Evolutionary conservation across 2,329 filamentous ascomycete species (phyloP).

Genomic region (Clonostachys rhizophaga): DNA sequence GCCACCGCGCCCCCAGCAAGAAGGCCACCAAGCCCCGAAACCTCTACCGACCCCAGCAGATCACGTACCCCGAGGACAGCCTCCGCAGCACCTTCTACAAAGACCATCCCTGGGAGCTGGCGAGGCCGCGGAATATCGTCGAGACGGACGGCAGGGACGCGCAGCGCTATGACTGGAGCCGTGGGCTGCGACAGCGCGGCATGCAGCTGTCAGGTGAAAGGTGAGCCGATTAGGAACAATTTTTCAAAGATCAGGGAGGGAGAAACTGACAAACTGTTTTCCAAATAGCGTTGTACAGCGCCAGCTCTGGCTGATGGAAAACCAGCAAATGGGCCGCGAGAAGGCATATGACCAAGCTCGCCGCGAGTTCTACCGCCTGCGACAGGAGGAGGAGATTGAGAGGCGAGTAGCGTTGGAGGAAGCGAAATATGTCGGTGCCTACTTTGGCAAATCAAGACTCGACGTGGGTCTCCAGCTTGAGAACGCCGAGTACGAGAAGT

Average conservation of each 20-base stretch:
- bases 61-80: conserved; percentile 78
- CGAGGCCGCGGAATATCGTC: conserved; percentile 77
- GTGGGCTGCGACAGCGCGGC: conserved; percentile 65
- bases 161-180: conserved; percentile 74
- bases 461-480: conserved; percentile 82
- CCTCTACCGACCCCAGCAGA: conserved; percentile 73
- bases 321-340: conserved; percentile 52
- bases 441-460: conserved; percentile 74
- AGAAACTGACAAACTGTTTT: not conserved
- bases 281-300: conserved; percentile 78
- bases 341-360: conserved; percentile 83
- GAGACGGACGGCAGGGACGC: conserved; percentile 83
- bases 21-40: conserved; percentile 54
- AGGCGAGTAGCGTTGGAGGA: conserved; percentile 82
- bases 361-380: conserved; percentile 83
- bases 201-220: conserved; percentile 80
- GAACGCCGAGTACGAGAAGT: conserved; percentile 72
- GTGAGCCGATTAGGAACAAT: conserved; percentile 40
- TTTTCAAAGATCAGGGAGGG: too few species aligned
- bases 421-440: conserved; percentile 77
- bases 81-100: conserved; percentile 80
- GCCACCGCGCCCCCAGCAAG: conserved; percentile 27
- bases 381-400: conserved; percentile 79
- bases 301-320: conserved; percentile 79
- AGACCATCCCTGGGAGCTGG: conserved; percentile 97